Conservation (phyloP, 1,284 basidiomycete genomes). For the Rhodotorula sp. region DNA sequence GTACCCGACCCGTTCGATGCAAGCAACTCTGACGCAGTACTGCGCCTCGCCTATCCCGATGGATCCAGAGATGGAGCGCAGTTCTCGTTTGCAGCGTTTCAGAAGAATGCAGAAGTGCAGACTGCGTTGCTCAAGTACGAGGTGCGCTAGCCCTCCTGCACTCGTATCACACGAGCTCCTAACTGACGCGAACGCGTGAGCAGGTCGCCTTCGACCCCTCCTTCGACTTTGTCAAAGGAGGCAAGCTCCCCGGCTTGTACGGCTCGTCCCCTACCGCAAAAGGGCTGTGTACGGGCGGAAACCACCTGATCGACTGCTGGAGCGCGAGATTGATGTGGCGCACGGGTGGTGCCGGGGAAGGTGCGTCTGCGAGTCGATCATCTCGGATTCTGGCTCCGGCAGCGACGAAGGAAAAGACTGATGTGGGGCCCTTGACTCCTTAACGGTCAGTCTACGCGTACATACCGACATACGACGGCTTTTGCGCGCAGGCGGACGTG, state of each 20-base stretch:
- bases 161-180: too few relatives aligned
- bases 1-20: conserved; percentile 9
- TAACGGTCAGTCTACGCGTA: conserved; percentile 27
- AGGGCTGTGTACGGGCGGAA: conserved; percentile 21
- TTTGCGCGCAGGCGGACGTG: conserved; percentile 27
- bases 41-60: conserved; percentile 17
- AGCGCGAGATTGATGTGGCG: conserved; percentile 34
- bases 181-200: neutral
- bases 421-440: neutral
- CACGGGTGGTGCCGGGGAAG: conserved; percentile 20
- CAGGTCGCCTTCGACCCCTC: conserved; percentile 28
- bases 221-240: conserved; percentile 37
- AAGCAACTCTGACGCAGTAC: neutral
- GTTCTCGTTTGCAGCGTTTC: conserved; percentile 16
- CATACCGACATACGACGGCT: conserved; percentile 6
- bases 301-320: conserved; percentile 12
- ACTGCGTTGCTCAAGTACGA: conserved; percentile 30
- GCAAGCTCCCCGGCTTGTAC: conserved; percentile 40
- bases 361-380: neutral
- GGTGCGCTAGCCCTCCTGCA: neutral
- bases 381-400: neutral
- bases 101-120: conserved; percentile 5
- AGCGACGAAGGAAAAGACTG: too few relatives aligned
- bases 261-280: neutral
- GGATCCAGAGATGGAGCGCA: conserved; percentile 21